phyloP scores from a whole-genome alignment of 2,329 filamentous ascomycete species.

The Penicillium decumbens region DNA sequence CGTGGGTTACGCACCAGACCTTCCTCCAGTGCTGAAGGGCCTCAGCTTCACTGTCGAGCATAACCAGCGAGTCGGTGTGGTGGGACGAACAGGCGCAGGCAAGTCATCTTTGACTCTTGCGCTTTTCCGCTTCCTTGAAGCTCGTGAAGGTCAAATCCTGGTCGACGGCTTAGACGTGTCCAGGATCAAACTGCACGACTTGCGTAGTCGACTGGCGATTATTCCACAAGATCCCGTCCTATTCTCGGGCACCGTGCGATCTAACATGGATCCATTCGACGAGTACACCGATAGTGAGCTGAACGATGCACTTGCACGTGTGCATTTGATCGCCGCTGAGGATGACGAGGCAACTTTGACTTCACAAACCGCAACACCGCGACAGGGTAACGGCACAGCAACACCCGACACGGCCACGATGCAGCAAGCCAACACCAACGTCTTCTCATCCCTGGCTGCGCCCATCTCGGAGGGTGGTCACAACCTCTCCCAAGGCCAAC shows the following conservation, averaged over 20 bases:
- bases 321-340: slow-evolving; percentile 58
- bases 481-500: slow-evolving; percentile 46
- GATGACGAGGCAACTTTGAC: slow-evolving; percentile 60
- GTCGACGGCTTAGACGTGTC: slow-evolving; percentile 48
- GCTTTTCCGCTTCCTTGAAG: slow-evolving; percentile 30
- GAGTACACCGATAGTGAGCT: slow-evolving; percentile 65
- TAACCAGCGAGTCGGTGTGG: slow-evolving; percentile 30
- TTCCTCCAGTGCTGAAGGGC: slow-evolving; percentile 45
- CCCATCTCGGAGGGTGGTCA: slow-evolving; percentile 67
- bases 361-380: slow-evolving; percentile 67
- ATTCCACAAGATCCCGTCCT: slow-evolving; percentile 80
- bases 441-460: slow-evolving; percentile 60
- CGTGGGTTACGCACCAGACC: slow-evolving; percentile 65
- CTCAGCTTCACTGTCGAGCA: slow-evolving; percentile 25
- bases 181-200: slow-evolving; percentile 45
- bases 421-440: slow-evolving; percentile 56
- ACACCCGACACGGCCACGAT: slow-evolving; percentile 20
- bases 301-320: slow-evolving; percentile 63
- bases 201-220: slow-evolving; percentile 71
- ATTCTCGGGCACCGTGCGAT: slow-evolving; percentile 72
- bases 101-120: slow-evolving; percentile 34
- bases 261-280: slow-evolving; percentile 72
- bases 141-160: slow-evolving; percentile 23
- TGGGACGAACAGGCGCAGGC: slow-evolving; percentile 34
- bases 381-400: slow-evolving; percentile 26